Percentiles rank a stretch among this genome's conserved stretches.
Conservation (phyloP, 164 flowering plant species). For the Vitis labrusca region DNA sequence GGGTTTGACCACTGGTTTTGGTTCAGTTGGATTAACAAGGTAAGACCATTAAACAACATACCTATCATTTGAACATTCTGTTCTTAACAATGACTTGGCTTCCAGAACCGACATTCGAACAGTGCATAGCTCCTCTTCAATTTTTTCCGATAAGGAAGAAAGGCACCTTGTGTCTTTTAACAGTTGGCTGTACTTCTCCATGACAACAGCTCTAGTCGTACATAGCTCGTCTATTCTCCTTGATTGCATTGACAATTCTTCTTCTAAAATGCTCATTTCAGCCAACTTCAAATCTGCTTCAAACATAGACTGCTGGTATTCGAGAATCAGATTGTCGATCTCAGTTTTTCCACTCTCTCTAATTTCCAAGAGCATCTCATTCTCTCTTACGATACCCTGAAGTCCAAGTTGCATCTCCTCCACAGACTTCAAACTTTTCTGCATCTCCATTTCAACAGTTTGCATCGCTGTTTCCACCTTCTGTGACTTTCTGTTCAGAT, state of each 20-base stretch:
- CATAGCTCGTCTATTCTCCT: conserved; percentile 35
- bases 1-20: no score
- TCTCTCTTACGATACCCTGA: conserved; percentile 39
- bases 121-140: conserved; percentile 47
- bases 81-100: conserved; percentile 38
- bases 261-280: conserved; percentile 50
- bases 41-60: no score
- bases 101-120: conserved; percentile 34
- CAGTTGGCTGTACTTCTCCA: conserved; percentile 31
- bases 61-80: no score
- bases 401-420: conserved; percentile 47
- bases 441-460: conserved; percentile 19
- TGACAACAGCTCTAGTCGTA: conserved; percentile 20
- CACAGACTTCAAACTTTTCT: conserved; percentile 21
- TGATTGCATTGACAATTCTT: conserved; percentile 37
- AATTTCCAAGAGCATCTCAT: conserved; percentile 45
- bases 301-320: conserved; percentile 50
- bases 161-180: conserved; percentile 24
- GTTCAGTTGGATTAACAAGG: no score
- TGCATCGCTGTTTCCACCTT: conserved; percentile 37
- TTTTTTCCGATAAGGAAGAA: conserved; percentile 35
- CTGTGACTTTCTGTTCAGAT: conserved; percentile 29
- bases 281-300: conserved; percentile 47
- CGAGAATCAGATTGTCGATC: conserved; percentile 47
- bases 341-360: conserved; percentile 46